Evolutionary conservation across 2,329 filamentous ascomycete species (phyloP), one percentile per base, ranked within the genome.

Genomic region (Fusarium sp.): DNA sequence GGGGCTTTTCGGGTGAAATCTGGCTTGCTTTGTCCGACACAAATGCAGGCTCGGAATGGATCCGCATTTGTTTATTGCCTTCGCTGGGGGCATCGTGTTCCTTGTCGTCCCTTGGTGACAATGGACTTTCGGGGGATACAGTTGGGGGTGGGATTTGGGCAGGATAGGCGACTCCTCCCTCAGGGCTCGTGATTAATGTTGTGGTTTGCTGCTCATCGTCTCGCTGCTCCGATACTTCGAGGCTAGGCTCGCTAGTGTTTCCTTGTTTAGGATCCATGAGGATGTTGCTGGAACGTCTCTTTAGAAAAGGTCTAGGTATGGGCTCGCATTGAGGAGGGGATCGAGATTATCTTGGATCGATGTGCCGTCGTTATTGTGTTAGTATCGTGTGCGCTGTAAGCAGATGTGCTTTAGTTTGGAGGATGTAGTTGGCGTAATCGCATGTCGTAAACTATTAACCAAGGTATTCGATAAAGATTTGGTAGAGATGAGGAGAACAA

Each of bases 161-260:
- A 43, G 62, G 62, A 31, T 49, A 65, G 13, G 53, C 62, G 15
- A 65, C 25, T 11, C 41, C 53, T 38, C 62, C 62, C 15, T 65
- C 46, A 13, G 46, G 39, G 13, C 55, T 41, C 9, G 49, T 63
- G 14, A 65, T 44, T 17, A 65, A 41, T 7, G 57, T 63, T 17
- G 53, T 47, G 14, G 38, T 23, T 35, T 44, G 57, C 17, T 52
- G 46, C 3, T 41, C 33, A 10, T 36, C 37, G 15, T 52, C 56
- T 14, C 55, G 17, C 33, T 63, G 49, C 44, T 63, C 57, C 15
- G 46, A 47, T 29, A 50, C 50, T 39, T 59, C 48, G 17, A 65
- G 53, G 37, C 49, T 53, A 31, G 57, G 48, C 13, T 56, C 53
- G 27, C 57, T 47, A 9, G 37, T 13, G 13, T 57, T 54, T 44